Evolutionary conservation across 2,329 filamentous ascomycete species (phyloP), one percentile per base, ranked within the genome.

Genomic region (Sporothrix protearum): DNA sequence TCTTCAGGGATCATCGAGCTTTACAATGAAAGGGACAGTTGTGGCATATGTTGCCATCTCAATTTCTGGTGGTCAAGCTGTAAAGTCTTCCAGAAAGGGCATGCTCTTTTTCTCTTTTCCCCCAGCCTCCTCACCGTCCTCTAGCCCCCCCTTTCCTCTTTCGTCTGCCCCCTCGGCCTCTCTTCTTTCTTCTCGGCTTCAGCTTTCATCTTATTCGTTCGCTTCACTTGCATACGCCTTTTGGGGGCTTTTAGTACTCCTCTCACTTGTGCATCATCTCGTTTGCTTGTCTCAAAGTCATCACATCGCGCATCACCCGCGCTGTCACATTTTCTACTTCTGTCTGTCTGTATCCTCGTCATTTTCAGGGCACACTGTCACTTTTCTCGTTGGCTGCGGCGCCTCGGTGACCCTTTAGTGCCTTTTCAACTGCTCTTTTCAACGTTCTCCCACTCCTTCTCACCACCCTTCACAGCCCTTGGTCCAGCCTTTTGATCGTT

Each of bases 21-120:
- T 57, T 14, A 33, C 57, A 42, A 42, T 22, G 19, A n/a, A 42
- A 39, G 3, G n/a, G 19, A n/a, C 3, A n/a, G 19, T n/a, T 10
- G 33, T 22, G 30, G 57, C 36, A 42, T 12, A 19, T 14, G 14
- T 47, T 14, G 42, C 36, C 61, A 12, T 59, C 55, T 19, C 14
- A 7, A 7, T 30, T 8, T 59, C 55, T 59, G 42, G 19, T 66
- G 22, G 28, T n/a, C 42, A 25, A 66, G 42, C 63, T 66, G 63
- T n/a, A 66, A 47, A 19, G 42, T 3, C 42, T 19, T 47, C 14
- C 63, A 49, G 42, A 49, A 66, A 64, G 14, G 63, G 6, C 42
- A n/a, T 66, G 61, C 63, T n/a, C 33, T 25, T 49, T n/a, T 49
- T 66, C 42, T 19, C n/a, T 49, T 66, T 49, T 47, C 33, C 49